A percentile compares a stretch with the other conserved stretches of the same genome.
These are phyloP conservation scores for Kuraishia ogatae DNA, from an alignment of 805 yeast species.

Conservation along the genomic window DNA sequence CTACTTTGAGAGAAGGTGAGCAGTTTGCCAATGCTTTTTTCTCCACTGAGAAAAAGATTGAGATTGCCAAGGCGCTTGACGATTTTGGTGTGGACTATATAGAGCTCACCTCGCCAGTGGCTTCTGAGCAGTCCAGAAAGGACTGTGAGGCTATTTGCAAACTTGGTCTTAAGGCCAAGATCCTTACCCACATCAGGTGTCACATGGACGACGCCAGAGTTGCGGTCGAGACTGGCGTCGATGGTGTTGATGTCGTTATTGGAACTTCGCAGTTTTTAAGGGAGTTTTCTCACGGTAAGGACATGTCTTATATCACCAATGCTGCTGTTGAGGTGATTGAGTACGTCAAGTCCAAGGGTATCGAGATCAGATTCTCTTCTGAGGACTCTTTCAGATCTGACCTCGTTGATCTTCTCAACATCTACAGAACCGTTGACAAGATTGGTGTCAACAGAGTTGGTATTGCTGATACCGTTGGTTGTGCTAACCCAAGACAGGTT, in stretches of 20 bases:
- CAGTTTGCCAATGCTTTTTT: constrained; percentile 98
- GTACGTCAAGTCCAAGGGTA: constrained; percentile 92
- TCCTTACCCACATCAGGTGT: constrained; percentile 93
- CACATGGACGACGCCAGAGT: constrained; percentile 98
- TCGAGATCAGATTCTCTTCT: constrained; percentile 92
- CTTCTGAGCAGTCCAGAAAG: constrained; percentile 83
- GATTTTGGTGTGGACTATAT: constrained; percentile 98
- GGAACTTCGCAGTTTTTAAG: constrained; percentile 95
- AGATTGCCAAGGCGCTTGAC: constrained; percentile 93
- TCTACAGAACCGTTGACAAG: constrained; percentile 92
- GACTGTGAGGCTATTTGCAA: constrained; percentile 99
- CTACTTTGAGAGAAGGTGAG: constrained; percentile 96
- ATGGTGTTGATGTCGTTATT: constrained; percentile 97
- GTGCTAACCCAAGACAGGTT: constrained; percentile 99
- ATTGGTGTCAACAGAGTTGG: constrained; percentile 98
- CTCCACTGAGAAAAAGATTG: constrained; percentile 88
- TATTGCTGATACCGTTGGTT: constrained; percentile 98
- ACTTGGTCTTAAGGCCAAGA: constrained; percentile 91
- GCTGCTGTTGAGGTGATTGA: constrained; percentile 95
- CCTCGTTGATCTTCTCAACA: constrained; percentile 88
- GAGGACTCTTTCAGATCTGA: constrained; percentile 98
- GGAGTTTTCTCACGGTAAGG: constrained; percentile 95
- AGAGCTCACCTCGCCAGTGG: constrained; percentile 96
- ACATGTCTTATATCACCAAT: constrained; percentile 95
- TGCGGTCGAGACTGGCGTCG: constrained; percentile 98